Evolutionary conservation across 768 basidiomycete species (phyloP).

Genomic region (Pisolithus microcarpus): DNA sequence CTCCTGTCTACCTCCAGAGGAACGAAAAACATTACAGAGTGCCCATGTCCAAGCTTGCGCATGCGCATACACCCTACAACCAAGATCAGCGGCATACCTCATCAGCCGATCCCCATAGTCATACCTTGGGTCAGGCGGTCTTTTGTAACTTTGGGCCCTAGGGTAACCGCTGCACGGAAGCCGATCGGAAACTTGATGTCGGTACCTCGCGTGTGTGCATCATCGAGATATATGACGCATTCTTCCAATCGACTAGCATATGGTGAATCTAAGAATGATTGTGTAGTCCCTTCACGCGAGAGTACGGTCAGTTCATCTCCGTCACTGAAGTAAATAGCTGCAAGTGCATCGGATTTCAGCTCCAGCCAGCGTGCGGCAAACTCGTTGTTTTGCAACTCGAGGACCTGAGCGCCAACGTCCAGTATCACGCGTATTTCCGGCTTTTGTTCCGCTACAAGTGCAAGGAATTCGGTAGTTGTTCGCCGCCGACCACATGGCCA

Average conservation of each 20-base stretch:
- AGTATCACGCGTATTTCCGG: conserved; percentile 38
- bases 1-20: conserved; percentile 35
- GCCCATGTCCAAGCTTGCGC: conserved; percentile 41
- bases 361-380: conserved; percentile 22
- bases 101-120: conserved; percentile 1
- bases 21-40: conserved; percentile 44
- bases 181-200: conserved; percentile 42
- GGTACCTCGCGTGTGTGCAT: conserved; percentile 43
- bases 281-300: conserved; percentile 28
- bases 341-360: conserved; percentile 22
- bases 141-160: conserved; percentile 47
- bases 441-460: conserved; percentile 22
- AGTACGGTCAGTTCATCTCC: conserved; percentile 29
- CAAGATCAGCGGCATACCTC: neutral
- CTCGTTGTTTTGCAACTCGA: conserved; percentile 38
- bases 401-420: conserved; percentile 51
- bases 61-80: conserved; percentile 48
- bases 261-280: conserved; percentile 34
- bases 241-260: conserved; percentile 31
- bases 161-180: conserved; percentile 38
- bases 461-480: conserved; percentile 21
- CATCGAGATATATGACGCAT: conserved; percentile 46
- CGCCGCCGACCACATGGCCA: conserved; percentile 11
- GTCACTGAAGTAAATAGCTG: conserved; percentile 37
- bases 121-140: conserved; percentile 46